Evolutionary conservation across 2,329 filamentous ascomycete species (phyloP).

Genomic region (Decorospora gaudefroyi): DNA sequence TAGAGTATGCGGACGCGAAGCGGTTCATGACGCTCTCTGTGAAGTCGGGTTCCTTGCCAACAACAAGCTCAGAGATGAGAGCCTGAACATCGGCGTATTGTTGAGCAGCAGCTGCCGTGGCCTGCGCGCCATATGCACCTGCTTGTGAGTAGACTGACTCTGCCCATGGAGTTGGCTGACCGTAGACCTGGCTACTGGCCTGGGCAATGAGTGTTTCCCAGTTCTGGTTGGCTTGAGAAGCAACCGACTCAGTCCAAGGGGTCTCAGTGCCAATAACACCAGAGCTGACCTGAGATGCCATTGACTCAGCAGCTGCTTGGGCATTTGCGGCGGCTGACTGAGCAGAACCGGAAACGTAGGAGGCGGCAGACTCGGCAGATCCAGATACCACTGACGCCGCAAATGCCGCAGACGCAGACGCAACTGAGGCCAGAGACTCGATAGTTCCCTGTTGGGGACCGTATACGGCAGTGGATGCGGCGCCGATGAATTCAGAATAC

Average conservation of each 20-base stretch:
- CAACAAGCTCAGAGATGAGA: slow-evolving; percentile 75
- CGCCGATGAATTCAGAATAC: slow-evolving; percentile 74
- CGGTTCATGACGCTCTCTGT: slow-evolving; percentile 78
- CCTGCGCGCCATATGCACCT: slow-evolving; percentile 64
- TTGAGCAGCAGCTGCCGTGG: slow-evolving; percentile 62
- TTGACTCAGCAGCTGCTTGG: slow-evolving; percentile 53
- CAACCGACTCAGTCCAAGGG: slow-evolving; percentile 58
- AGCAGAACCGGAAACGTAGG: slow-evolving; percentile 41
- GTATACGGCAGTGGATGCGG: slow-evolving; percentile 71
- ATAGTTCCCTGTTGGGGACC: slow-evolving; percentile 49
- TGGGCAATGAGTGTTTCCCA: slow-evolving; percentile 67
- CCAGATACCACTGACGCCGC: slow-evolving; percentile 52
- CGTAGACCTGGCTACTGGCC: slow-evolving; percentile 72
- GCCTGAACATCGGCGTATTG: slow-evolving; percentile 73
- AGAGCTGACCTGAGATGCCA: slow-evolving; percentile 53
- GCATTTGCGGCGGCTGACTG: slow-evolving; percentile 52
- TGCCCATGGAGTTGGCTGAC: slow-evolving; percentile 60
- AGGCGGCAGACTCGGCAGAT: slow-evolving; percentile 57
- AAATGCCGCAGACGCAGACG: slow-evolving; percentile 48
- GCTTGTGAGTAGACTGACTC: slow-evolving; percentile 57
- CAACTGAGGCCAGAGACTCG: slow-evolving; percentile 43
- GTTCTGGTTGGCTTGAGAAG: slow-evolving; percentile 62
- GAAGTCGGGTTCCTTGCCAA: slow-evolving; percentile 78
- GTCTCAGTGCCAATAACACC: slow-evolving; percentile 55
- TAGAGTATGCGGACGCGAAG: slow-evolving; percentile 72